phyloP scores from a whole-genome alignment of 2,329 filamentous ascomycete species.

The Ophiostoma australiae region DNA sequence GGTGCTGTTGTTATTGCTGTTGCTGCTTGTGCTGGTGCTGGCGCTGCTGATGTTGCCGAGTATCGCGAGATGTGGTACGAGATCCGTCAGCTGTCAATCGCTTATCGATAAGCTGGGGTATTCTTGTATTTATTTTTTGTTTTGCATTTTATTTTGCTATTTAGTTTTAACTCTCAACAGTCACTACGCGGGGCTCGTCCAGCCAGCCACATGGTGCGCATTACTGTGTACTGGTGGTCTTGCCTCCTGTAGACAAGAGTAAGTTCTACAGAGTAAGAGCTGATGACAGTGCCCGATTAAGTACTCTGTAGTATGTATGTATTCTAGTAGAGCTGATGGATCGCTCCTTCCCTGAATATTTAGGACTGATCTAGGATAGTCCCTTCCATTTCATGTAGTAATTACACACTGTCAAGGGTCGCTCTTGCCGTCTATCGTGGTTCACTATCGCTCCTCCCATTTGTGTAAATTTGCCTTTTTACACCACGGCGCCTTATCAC shows the following conservation, averaged over 20 bases:
- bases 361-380: not conserved
- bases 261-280: no score
- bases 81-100: not conserved
- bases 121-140: not conserved
- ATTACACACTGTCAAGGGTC: conserved; percentile 3
- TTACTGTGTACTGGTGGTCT: not conserved
- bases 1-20: not conserved
- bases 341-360: not conserved
- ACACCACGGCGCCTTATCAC: not conserved
- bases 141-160: conserved; percentile 6
- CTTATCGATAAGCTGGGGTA: not conserved
- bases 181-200: not conserved
- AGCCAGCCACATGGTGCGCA: not conserved
- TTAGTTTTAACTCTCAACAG: not conserved
- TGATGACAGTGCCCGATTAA: not conserved
- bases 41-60: not conserved
- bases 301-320: not conserved
- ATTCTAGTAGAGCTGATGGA: not conserved
- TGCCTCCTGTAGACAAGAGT: not conserved
- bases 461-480: not conserved
- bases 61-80: conserved; percentile 9
- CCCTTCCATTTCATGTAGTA: not conserved
- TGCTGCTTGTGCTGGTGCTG: no score
- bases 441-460: not conserved
- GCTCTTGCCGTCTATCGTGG: not conserved